Percentiles rank a stretch among this genome's conserved stretches.
These are phyloP conservation scores for Pichia californica DNA, from an alignment of 805 yeast species.

Conservation along the genomic window DNA sequence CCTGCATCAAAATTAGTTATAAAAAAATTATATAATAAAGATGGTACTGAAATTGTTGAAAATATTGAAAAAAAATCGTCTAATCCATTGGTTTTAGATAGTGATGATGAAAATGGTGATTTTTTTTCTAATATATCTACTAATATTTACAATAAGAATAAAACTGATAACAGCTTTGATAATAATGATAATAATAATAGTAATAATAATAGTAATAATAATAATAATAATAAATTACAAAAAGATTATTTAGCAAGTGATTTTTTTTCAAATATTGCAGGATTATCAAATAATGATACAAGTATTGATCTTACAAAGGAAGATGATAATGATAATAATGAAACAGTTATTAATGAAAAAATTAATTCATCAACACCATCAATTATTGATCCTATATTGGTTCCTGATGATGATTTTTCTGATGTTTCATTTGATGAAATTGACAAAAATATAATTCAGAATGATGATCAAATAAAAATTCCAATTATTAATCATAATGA, in stretches of 20 bases:
- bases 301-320: conserved; percentile 1
- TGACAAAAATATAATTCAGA: neutral
- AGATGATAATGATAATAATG: conserved; percentile 1
- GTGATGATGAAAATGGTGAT: conserved; percentile 9
- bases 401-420: conserved; percentile 6
- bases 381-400: neutral
- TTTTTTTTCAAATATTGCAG: neutral
- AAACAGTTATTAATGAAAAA: no score
- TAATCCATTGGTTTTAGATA: neutral
- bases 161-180: no score
- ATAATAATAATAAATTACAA: neutral
- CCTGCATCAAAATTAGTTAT: conserved; percentile 33
- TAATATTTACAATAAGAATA: no score
- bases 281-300: neutral
- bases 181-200: no score
- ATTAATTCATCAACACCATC: no score
- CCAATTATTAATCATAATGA: no score
- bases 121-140: neutral
- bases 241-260: conserved; percentile 1
- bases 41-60: neutral
- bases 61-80: neutral
- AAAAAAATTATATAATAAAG: neutral
- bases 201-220: no score
- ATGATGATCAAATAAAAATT: no score
- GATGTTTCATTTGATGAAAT: conserved; percentile 9